Evolutionary conservation across 2,329 filamentous ascomycete species (phyloP).

Genomic region (Pseudogymnoascus sp.): DNA sequence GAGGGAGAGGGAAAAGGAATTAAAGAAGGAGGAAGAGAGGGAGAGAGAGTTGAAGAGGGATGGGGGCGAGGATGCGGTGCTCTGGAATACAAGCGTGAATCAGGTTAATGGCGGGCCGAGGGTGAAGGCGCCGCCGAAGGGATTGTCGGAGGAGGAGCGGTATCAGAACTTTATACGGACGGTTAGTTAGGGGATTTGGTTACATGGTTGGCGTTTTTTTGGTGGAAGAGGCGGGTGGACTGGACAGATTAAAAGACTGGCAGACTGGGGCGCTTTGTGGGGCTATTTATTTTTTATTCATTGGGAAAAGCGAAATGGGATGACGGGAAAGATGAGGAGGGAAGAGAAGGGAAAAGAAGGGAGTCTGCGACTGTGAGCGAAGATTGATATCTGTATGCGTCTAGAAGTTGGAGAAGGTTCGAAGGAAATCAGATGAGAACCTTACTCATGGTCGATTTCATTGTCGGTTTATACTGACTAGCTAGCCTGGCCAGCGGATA

Average conservation of each 20-base stretch:
- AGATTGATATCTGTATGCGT: not conserved
- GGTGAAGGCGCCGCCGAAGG: constrained; percentile 17
- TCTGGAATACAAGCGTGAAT: constrained; percentile 30
- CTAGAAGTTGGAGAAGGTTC: not conserved
- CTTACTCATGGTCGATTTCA: not conserved
- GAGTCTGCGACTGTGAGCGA: not conserved
- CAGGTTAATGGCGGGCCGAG: not conserved
- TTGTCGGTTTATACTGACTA: not conserved
- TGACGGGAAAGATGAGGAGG: not conserved
- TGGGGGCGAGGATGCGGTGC: constrained; percentile 23
- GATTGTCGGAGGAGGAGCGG: constrained; percentile 35
- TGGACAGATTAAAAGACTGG: not conserved
- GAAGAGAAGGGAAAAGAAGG: not conserved
- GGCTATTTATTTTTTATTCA: not conserved
- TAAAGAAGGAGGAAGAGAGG: constrained; percentile 15
- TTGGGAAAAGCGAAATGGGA: not conserved
- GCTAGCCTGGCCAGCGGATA: not conserved
- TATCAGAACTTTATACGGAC: constrained; percentile 37
- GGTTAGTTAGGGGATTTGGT: not conserved
- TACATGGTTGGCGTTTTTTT: not conserved
- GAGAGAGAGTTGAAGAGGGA: constrained; percentile 15
- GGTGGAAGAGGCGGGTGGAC: not conserved
- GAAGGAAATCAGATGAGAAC: not conserved
- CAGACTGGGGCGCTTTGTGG: not conserved
- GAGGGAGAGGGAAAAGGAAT: constrained; percentile 20